Evolutionary conservation across 2,329 filamentous ascomycete genomes (phyloP), one percentile per base, ranked within the genome.

Genomic region (Penicillium verrucosum): DNA sequence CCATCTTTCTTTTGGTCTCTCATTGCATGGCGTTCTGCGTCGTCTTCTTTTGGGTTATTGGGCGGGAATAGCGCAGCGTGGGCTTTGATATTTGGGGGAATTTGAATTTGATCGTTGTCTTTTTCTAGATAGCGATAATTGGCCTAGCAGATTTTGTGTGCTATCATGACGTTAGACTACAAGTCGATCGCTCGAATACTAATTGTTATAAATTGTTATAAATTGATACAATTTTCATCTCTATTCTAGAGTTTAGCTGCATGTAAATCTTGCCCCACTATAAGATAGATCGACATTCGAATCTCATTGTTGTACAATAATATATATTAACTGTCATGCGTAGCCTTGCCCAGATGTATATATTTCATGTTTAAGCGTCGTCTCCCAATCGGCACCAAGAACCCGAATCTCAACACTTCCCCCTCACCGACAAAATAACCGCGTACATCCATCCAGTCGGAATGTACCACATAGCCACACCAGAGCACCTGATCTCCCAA

Each of bases 21-120:
- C 59, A 65, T 66, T 61, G 64, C 64, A 63, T 58, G 63, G 64
- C 56, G 64, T 65, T 45, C 18, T 62, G 40, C 38, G 7, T 42
- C 30, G 30, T 50, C 37, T 40, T 51, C 41, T 34, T 48, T 27
- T 41, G 34, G n/a, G 51, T 34, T 23, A 27, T 34, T 27, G 42
- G 40, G 21, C 47, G 32, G 47, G 46, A 56, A 42, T 50, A 51
- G 54, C 54, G 55, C 49, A 51, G 48, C 51, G 45, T 56, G 38
- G 48, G 21, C 16, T 44, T 34, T 16, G 9, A 11, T 18, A 9
- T 5, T 11, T 27, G 4, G 4, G 12, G 14, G 7, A 11, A n/a
- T 50, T n/a, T 23, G 30, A 18, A 48, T 43, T 51, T 50, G 54
- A 57, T 58, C 49, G 50, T 51, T 55, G 41, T 46, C 12, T 23